A percentile compares a stretch with the other conserved stretches of the same genome.
These are phyloP conservation scores for Favolaschia claudopus DNA, from an alignment of 768 basidiomycete genomes.

Conservation along the genomic window DNA sequence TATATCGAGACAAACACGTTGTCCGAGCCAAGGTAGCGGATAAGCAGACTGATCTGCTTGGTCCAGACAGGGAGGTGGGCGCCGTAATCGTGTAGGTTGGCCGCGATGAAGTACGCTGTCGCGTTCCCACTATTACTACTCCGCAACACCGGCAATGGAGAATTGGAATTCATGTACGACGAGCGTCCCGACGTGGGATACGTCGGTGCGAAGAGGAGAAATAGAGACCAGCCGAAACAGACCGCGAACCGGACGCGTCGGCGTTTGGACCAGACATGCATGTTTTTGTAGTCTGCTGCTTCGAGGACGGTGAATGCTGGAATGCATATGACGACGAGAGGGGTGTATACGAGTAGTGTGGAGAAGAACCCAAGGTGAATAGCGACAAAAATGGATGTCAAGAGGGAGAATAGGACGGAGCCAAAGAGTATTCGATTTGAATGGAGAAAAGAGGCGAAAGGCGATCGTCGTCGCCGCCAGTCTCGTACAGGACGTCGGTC, in stretches of 20 bases:
- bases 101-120: constrained; percentile 28
- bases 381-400: constrained; percentile 21
- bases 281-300: constrained; percentile 7
- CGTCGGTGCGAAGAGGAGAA: constrained; percentile 23
- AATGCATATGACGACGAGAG: constrained; percentile 26
- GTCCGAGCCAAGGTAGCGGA: constrained; percentile 17
- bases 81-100: constrained; percentile 28
- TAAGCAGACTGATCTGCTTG: constrained; percentile 21
- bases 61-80: constrained; percentile 27
- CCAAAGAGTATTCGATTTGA: constrained; percentile 21
- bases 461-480: constrained; percentile 22
- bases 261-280: constrained; percentile 23
- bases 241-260: constrained; percentile 20
- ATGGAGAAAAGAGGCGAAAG: constrained; percentile 12
- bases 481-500: too few relatives aligned
- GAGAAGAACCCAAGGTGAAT: constrained; percentile 29
- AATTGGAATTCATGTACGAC: constrained; percentile 15
- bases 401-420: constrained; percentile 20
- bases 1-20: constrained; percentile 31
- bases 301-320: constrained; percentile 20
- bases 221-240: constrained; percentile 15
- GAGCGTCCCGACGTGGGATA: constrained; percentile 21
- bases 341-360: constrained; percentile 27
- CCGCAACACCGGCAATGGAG: constrained; percentile 6
- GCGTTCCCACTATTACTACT: constrained; percentile 7